Conservation (phyloP, 179 eudicot species). For the Carnegiea gigantea region DNA sequence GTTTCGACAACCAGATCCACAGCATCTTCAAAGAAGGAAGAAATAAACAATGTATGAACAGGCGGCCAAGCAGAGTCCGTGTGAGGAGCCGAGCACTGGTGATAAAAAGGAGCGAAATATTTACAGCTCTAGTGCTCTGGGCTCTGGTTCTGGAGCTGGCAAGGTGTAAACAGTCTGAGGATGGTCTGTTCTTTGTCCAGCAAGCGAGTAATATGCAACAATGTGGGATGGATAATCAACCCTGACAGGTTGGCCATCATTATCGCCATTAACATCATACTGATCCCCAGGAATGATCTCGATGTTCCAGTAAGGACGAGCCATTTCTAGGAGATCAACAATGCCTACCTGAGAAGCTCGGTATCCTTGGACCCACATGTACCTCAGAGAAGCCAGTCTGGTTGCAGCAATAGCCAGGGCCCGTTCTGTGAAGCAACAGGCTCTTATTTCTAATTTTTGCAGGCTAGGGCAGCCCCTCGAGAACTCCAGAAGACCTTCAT, state of each 20-base stretch:
- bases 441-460: slow-evolving; percentile 78
- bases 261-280: slow-evolving; percentile 26
- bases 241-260: slow-evolving; percentile 31
- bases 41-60: slow-evolving; percentile 1
- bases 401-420: slow-evolving; percentile 68
- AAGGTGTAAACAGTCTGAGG: slow-evolving; percentile 57
- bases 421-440: slow-evolving; percentile 69
- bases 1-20: neutral
- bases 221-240: slow-evolving; percentile 72
- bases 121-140: slow-evolving; percentile 16
- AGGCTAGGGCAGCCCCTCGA: slow-evolving; percentile 82
- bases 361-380: slow-evolving; percentile 94
- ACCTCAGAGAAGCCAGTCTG: slow-evolving; percentile 55
- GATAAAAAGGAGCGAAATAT: neutral
- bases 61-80: slow-evolving; percentile 4
- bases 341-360: slow-evolving; percentile 45
- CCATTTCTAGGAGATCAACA: slow-evolving; percentile 52
- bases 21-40: neutral
- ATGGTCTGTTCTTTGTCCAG: slow-evolving; percentile 69
- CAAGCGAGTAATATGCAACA: slow-evolving; percentile 83
- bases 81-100: neutral
- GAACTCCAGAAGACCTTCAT: slow-evolving; percentile 66
- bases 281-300: slow-evolving; percentile 74
- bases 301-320: slow-evolving; percentile 73
- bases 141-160: slow-evolving; percentile 14